phyloP scores from a whole-genome alignment of 306 rosid genomes.

The Styphnolobium japonicum region DNA sequence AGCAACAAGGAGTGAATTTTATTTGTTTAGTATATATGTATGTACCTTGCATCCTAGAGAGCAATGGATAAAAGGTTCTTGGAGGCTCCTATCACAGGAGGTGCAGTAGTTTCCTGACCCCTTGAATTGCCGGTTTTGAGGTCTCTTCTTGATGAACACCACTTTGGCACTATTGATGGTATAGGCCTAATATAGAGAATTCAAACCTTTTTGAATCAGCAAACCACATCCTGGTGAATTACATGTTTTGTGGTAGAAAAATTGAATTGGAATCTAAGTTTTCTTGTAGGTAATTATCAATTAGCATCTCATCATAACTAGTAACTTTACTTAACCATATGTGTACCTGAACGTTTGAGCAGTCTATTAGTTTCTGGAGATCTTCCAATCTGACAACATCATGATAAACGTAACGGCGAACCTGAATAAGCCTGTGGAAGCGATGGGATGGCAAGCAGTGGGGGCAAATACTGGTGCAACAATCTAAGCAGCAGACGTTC shows the following conservation, averaged over 20 bases:
- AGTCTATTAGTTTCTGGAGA: slow-evolving; percentile 90
- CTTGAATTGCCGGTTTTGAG: slow-evolving; percentile 95
- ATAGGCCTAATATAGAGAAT: slow-evolving; percentile 54
- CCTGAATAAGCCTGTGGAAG: slow-evolving; percentile 88
- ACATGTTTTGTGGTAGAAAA: not conserved
- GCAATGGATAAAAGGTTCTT: slow-evolving; percentile 93
- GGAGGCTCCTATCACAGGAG: slow-evolving; percentile 93
- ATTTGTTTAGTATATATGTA: not conserved
- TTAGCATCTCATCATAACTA: not conserved
- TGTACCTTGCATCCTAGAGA: slow-evolving; percentile 94
- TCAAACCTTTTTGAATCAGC: slow-evolving; percentile 9
- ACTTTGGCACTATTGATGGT: slow-evolving; percentile 97
- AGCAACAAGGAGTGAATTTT: not conserved
- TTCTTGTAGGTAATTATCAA: not conserved
- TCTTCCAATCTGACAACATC: slow-evolving; percentile 94
- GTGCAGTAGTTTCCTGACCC: slow-evolving; percentile 94
- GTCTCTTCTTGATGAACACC: slow-evolving; percentile 95
- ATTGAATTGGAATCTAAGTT: not conserved
- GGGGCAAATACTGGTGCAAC: slow-evolving; percentile 89
- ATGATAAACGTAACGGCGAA: slow-evolving; percentile 95
- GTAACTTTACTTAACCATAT: not conserved
- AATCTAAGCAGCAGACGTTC: slow-evolving; percentile 93
- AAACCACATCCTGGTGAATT: not conserved
- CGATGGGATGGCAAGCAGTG: slow-evolving; percentile 93
- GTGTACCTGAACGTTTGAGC: slow-evolving; percentile 88